A percentile compares a stretch with the other conserved stretches of the same genome.
Conservation (phyloP, 192 early-diverging fungal genomes). For the Dissophora globulifera region DNA sequence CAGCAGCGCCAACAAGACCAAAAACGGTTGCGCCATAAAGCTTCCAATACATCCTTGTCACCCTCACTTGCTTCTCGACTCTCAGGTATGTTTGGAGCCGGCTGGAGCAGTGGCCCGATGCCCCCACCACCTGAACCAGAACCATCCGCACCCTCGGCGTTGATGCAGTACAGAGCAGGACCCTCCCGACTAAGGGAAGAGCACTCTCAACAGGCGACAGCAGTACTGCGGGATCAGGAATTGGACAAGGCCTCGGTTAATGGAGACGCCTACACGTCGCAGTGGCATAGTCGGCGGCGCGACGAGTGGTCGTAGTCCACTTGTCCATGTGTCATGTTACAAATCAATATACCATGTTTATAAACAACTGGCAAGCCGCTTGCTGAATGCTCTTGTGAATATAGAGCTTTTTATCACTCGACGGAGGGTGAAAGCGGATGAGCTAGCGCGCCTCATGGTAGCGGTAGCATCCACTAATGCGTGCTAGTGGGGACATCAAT, state of each 20-base stretch:
- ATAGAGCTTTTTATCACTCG: too few species aligned
- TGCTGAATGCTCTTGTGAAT: too few species aligned
- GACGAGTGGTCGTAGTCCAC: conserved; percentile 37
- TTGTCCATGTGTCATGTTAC: not conserved
- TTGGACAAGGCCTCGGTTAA: conserved; percentile 24
- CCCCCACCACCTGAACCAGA: conserved; percentile 9
- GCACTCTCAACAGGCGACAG: conserved; percentile 5
- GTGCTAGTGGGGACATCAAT: too few species aligned
- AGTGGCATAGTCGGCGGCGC: conserved; percentile 41
- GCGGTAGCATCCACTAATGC: too few species aligned
- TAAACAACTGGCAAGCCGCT: too few species aligned
- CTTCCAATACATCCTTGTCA: conserved; percentile 14
- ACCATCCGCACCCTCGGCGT: not conserved
- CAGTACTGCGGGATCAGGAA: not conserved
- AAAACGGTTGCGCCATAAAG: conserved; percentile 10
- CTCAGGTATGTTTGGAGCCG: conserved; percentile 30
- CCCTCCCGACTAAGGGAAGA: conserved; percentile 14
- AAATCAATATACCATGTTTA: too few species aligned
- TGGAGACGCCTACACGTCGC: conserved; percentile 28
- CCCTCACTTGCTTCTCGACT: conserved; percentile 27
- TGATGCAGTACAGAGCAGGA: not conserved
- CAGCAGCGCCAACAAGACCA: not conserved
- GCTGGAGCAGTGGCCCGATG: conserved; percentile 43
- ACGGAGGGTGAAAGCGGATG: too few species aligned
- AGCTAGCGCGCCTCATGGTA: too few species aligned